A percentile compares a stretch with the other conserved stretches of the same genome.
These are phyloP conservation scores for Tetrahymena thermophila DNA, from an alignment of 73 alveolate genomes.

Conservation along the genomic window DNA sequence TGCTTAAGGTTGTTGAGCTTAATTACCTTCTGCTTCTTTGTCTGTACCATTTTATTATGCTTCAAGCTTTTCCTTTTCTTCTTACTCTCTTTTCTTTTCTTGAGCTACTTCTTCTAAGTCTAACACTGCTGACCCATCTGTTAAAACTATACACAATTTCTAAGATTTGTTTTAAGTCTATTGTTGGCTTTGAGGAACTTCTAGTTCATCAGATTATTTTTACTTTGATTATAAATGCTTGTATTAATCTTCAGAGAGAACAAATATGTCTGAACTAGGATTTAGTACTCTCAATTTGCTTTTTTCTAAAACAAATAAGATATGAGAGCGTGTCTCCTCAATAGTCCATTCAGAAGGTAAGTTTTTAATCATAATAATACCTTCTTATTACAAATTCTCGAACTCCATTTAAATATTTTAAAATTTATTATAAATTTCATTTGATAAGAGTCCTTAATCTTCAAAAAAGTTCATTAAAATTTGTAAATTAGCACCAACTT, in stretches of 20 bases:
- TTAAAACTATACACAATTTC: constrained; percentile 1
- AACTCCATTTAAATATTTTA: background rate
- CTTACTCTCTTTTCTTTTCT: constrained; percentile 52
- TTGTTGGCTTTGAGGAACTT: background rate
- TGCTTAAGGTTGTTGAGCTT: constrained; percentile 32
- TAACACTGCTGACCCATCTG: constrained; percentile 40
- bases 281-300: background rate
- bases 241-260: background rate
- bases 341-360: background rate
- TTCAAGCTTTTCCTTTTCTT: constrained; percentile 46
- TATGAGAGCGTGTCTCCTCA: background rate
- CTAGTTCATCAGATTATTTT: background rate
- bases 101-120: constrained; percentile 51
- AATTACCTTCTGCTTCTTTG: constrained; percentile 46
- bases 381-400: background rate
- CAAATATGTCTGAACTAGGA: background rate
- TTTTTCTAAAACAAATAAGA: background rate
- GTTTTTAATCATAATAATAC: background rate
- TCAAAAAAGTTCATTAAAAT: background rate
- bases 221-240: background rate
- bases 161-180: background rate
- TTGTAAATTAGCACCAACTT: background rate
- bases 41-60: constrained; percentile 41
- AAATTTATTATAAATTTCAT: background rate
- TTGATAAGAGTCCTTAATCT: background rate